Evolutionary conservation across 169 alveolate species (phyloP), one percentile per base, ranked within the genome.

Genomic region (Haemoproteus tartakovskyi): DNA sequence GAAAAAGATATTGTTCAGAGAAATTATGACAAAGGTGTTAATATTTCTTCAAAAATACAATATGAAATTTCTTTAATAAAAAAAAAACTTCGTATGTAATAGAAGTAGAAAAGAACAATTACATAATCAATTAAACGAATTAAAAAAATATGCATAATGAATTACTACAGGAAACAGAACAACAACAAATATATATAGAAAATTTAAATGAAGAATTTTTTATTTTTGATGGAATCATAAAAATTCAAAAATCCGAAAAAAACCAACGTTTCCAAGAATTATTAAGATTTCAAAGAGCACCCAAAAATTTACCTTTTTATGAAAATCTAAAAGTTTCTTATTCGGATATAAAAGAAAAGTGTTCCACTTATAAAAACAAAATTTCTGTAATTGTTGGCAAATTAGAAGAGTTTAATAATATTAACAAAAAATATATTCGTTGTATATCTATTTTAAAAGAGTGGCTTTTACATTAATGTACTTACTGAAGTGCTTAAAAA

Each of bases 221-320:
- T 12, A 43, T 43, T 11, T 45, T 29, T 50, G 48, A 74, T 9
- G 84, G 61, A 3, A 59, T 74, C 9, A 14, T 56, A 1, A 41
- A 74, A 27, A 29, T 74, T 3, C 30, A 21, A 36, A 56, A 14
- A 33, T 74, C 16, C 45, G 78, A 74, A 19, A 74, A 74, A 60
- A 74, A 74, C 37, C 84, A 74, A 3, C 54, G 84, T 12, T 74
- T 74, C 19, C 84, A 57, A 50, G 84, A 74, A 45, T 57, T 74
- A 18, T 27, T 74, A 29, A 74, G 59, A 74, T 74, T 74, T 57
- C 84, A 74, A 19, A 74, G 59, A 26, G 84, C 84, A 0, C 48
- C 59, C 19, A 74, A 74, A 57, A 56, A 74, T 56, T 18, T 24
- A 11, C 19, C 19, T 27, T 30, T 41, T 8, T 24, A 45, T 16